Evolutionary conservation across 1,284 basidiomycete species (phyloP), one percentile per base, ranked within the genome.

Genomic region (Paramarasmius palmivorus): DNA sequence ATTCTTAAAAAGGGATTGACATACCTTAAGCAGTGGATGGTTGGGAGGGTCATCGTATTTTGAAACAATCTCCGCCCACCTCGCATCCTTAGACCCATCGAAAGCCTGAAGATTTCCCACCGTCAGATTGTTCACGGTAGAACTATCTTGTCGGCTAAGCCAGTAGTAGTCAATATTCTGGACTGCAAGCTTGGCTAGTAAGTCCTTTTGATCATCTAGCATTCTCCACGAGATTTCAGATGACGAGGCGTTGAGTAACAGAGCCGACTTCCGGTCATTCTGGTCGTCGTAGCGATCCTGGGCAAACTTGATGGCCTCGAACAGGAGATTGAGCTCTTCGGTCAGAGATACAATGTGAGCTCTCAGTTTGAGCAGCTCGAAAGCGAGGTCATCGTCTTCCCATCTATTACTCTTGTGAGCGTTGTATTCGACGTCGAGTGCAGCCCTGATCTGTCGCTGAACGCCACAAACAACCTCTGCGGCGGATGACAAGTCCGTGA

Each of bases 201-300:
- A 79, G 49, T 88, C 82, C 40, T 80, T 79, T 35, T 82, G 71
- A 52, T 87, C 80, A 58, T 93, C 91, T 34, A 97, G 74, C 93
- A 99, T 97, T 60, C 84, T 83, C 95, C 95, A 99, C 0, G 92
- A 93, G 49, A 99, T 87, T 65, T 95, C 91, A 8, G 88, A 84
- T 0, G 94, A 93, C 4, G 86, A 86, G 0, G 93, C 86, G 60
- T 92, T 88, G 22, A 98, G 71, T 38, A 92, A 81, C 36, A 95
- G 76, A 1, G 93, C 92, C 0, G 90, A 92, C 63, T 93, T 90
- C 57, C 88, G 84, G 56, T 90, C 90, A 10, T 84, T 73, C 42
- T 80, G 77, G 48, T 87, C 88, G 54, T 88, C 89, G 42, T 78
- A 78, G 58, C 83, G 83, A 61, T 89, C 89, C 66, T 94, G 91